Conservation (phyloP, 345 rosid genomes). For the Cardiospermum halicacabum region DNA sequence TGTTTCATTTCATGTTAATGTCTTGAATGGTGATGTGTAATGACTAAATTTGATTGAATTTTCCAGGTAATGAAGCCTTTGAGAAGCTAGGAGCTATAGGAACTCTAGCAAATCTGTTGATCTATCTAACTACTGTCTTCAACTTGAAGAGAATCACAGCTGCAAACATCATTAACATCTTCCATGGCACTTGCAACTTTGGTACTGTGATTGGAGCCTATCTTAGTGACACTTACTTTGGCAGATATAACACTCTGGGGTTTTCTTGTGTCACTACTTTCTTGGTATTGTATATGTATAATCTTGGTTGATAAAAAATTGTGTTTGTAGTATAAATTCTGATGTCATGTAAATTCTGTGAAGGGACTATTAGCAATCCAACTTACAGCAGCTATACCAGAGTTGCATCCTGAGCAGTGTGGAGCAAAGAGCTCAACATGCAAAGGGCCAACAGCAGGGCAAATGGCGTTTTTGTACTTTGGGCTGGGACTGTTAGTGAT, state of each 20-base stretch:
- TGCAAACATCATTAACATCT: constrained; percentile 61
- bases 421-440: constrained; percentile 29
- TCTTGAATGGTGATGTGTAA: background rate
- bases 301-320: too few relatives aligned
- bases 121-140: constrained; percentile 71
- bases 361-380: constrained; percentile 61
- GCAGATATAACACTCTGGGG: constrained; percentile 70
- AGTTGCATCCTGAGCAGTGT: constrained; percentile 49
- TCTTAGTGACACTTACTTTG: constrained; percentile 77
- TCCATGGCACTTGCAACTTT: constrained; percentile 69
- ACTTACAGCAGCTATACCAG: constrained; percentile 55
- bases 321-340: background rate
- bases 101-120: constrained; percentile 65
- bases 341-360: constrained; percentile 1
- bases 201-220: constrained; percentile 73
- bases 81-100: constrained; percentile 92
- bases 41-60: background rate
- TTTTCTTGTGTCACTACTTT: constrained; percentile 59
- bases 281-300: too few relatives aligned
- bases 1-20: background rate
- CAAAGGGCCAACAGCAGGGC: constrained; percentile 51
- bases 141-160: constrained; percentile 64
- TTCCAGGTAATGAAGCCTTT: constrained; percentile 68
- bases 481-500: constrained; percentile 51
- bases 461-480: constrained; percentile 42